Conservation (phyloP, 257 asterid species). For the Plantago elongata region DNA sequence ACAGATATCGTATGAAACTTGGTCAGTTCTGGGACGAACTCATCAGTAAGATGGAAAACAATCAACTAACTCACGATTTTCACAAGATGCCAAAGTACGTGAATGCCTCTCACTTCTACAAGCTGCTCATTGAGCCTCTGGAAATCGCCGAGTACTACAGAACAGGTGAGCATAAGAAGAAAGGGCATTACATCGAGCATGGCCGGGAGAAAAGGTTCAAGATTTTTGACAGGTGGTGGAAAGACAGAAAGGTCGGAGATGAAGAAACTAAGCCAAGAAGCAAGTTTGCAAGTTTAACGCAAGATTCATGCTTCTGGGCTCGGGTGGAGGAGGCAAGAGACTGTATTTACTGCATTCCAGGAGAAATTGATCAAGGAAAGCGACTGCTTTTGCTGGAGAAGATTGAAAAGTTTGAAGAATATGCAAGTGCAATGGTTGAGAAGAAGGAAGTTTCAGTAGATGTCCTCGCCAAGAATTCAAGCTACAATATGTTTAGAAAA, state of each 20-base stretch:
- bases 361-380: conserved; percentile 44
- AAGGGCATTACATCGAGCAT: conserved; percentile 66
- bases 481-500: conserved; percentile 59
- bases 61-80: conserved; percentile 75
- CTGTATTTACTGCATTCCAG: conserved; percentile 27
- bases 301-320: conserved; percentile 93
- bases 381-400: conserved; percentile 30
- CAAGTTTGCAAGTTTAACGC: conserved; percentile 65
- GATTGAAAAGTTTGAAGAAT: conserved; percentile 50
- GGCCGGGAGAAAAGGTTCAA: conserved; percentile 71
- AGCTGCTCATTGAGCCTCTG: conserved; percentile 79
- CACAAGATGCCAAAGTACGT: conserved; percentile 64
- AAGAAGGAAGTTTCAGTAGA: conserved; percentile 74
- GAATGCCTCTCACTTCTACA: conserved; percentile 63
- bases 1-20: conserved; percentile 48
- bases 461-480: conserved; percentile 70
- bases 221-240: conserved; percentile 88
- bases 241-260: conserved; percentile 40
- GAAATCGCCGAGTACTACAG: conserved; percentile 84
- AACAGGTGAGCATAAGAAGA: conserved; percentile 48
- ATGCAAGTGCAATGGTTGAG: conserved; percentile 53
- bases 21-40: conserved; percentile 65
- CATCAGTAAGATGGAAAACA: conserved; percentile 52
- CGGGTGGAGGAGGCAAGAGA: conserved; percentile 77
- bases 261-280: conserved; percentile 50